Base-by-base conservation (phyloP, 139 green algal species). In the Desmodesmus armatus region DNA sequence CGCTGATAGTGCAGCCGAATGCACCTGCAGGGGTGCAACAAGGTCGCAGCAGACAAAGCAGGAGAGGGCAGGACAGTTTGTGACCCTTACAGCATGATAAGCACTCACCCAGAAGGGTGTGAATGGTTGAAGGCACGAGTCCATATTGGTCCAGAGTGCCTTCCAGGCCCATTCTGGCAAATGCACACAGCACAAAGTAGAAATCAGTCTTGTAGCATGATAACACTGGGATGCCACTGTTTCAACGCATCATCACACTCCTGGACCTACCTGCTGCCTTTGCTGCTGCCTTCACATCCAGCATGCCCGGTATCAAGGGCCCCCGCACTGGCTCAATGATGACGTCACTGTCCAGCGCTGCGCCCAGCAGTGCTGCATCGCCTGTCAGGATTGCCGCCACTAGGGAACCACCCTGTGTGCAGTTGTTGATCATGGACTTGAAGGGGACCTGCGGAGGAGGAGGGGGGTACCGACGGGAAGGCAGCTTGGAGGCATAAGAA, bases 1-100 rank as follows among this genome's bases (percentile, higher is more conserved):
- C 97, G 84, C 94, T 98, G 88, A 99, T 99, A 60, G 97, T 99
- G 91, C 96, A 98, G 31, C 97, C 97, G 80, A 91, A 98, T 0
- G 97, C 97, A 15, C 96, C 96, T 93, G 92, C 87, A 60, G 62
- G 25, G 27, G 15, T 53, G 31, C 72, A 77, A 37, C n/a, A n/a
- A n/a, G n/a, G n/a, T n/a, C n/a, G n/a, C n/a, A n/a, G n/a, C n/a
- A n/a, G n/a, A n/a, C n/a, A n/a, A n/a, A n/a, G n/a, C n/a, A n/a
- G n/a, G n/a, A n/a, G n/a, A n/a, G n/a, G n/a, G n/a, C n/a, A n/a
- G n/a, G n/a, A n/a, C n/a, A n/a, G n/a, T n/a, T n/a, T n/a, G n/a
- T n/a, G n/a, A n/a, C n/a, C 25, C 21, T 19, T n/a, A 70, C 62
- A 70, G 17, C 62, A 70, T 27, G 27, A 15, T 9, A 11, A 67